Evolutionary conservation across 805 yeast genomes (phyloP).

Genomic region (Nakazawaea holstii): DNA sequence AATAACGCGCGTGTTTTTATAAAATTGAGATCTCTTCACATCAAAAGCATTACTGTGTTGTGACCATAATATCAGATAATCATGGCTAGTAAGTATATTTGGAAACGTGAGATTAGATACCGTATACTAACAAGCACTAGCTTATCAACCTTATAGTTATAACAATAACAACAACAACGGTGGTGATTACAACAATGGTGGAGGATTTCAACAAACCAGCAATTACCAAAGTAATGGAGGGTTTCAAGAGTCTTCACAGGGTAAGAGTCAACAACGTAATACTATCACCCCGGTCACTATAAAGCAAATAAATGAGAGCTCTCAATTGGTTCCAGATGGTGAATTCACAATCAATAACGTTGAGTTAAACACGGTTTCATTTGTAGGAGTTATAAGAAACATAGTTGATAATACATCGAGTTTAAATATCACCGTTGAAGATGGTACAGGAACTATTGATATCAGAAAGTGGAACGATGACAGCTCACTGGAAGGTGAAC

Average conservation of each 20-base stretch:
- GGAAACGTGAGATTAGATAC: not conserved
- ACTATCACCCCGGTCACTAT: slow-evolving; percentile 65
- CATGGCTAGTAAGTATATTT: slow-evolving; percentile 9
- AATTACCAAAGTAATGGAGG: slow-evolving; percentile 11
- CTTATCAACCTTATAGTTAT: slow-evolving; percentile 33
- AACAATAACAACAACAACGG: slow-evolving; percentile 30
- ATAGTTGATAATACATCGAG: slow-evolving; percentile 55
- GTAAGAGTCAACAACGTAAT: slow-evolving; percentile 25
- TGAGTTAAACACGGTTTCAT: slow-evolving; percentile 56
- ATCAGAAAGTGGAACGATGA: slow-evolving; percentile 62
- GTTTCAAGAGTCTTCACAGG: slow-evolving; percentile 17
- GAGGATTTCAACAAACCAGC: slow-evolving; percentile 25
- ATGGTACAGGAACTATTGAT: slow-evolving; percentile 68
- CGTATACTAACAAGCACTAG: slow-evolving; percentile 10
- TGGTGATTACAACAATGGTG: slow-evolving; percentile 16
- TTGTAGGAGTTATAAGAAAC: slow-evolving; percentile 68
- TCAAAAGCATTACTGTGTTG: not conserved
- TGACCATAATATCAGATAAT: not conserved
- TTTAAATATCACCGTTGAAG: slow-evolving; percentile 58
- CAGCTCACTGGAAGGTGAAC: slow-evolving; percentile 22
- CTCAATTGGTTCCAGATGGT: slow-evolving; percentile 61
- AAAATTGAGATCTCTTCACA: not conserved
- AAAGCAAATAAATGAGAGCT: slow-evolving; percentile 61
- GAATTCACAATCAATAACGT: slow-evolving; percentile 56
- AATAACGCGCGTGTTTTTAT: not conserved